Base-by-base conservation (phyloP, 345 rosid species). In the Mallotus nudiflorus region DNA sequence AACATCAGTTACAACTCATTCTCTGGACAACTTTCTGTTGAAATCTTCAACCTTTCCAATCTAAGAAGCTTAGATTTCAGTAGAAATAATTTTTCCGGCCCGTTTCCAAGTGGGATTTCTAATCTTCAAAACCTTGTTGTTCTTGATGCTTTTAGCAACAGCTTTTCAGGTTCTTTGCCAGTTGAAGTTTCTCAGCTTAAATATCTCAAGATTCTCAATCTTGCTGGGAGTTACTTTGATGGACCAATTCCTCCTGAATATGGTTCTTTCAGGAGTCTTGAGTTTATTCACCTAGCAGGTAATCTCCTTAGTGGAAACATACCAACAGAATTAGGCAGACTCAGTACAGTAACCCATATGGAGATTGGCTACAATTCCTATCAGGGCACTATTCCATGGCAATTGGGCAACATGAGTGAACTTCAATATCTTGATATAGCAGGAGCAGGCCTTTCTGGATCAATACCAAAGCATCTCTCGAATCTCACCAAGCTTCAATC, bases 321-420 rank as follows among this genome's bases (percentile, higher is more conserved):
- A 74, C 97, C 96, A 9, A 77, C 84, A 13, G 93, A 90, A 70
- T 78, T 91, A 14, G 97, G 98, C 39, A 78, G 74, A 52, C 84
- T 91, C 61, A 82, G 79, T 35, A 86, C 90, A 0, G 72, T 91
- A 69, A 83, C 82, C 46, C 98, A 91, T 67, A 88, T 94, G 93
- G 98, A 94, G 88, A 94, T 94, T 79, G 97, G 97, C 28, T 94
- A 94, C 70, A 94, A 94, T 73, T 77, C 85, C 28, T 94, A 90
- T 55, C 71, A 86, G 39, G 95, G 98, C 57, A 75, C 72, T 37
- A 87, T 94, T 74, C 97, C 98, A 31, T 81, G 87, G 91, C 84
- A 91, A 58, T 19, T 91, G 24, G 90, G 98, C 9, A 86, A 80
- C 81, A 81, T 94, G 87, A 90, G 87, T 70, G 88, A 79, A 82